Conservation (phyloP, 2,329 filamentous ascomycete genomes). For the Calycina herbarum region DNA sequence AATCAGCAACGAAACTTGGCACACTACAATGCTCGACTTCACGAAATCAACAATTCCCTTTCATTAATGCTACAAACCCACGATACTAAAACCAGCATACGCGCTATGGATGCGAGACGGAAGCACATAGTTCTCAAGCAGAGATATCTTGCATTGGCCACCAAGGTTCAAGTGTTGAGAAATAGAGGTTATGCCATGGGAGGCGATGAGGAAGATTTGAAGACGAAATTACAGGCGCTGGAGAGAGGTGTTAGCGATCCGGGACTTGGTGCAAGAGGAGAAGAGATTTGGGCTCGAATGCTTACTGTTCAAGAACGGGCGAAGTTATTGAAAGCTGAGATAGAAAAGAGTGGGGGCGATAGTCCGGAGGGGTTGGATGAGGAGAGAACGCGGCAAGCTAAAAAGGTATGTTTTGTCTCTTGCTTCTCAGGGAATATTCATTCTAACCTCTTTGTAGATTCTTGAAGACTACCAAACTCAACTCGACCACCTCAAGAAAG, state of each 20-base stretch:
- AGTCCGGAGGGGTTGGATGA: slow-evolving; percentile 62
- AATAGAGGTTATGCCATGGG: slow-evolving; percentile 81
- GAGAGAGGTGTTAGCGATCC: slow-evolving; percentile 74
- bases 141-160: slow-evolving; percentile 72
- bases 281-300: slow-evolving; percentile 83
- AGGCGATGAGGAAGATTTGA: slow-evolving; percentile 75
- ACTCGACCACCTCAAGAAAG: slow-evolving; percentile 71
- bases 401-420: slow-evolving; percentile 58
- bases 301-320: slow-evolving; percentile 73
- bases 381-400: slow-evolving; percentile 69
- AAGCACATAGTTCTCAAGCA: slow-evolving; percentile 72
- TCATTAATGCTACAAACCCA: slow-evolving; percentile 72
- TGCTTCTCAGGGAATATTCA: slow-evolving; percentile 11
- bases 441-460: slow-evolving; percentile 52
- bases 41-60: slow-evolving; percentile 76
- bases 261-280: slow-evolving; percentile 70
- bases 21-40: slow-evolving; percentile 69
- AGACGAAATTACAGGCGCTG: slow-evolving; percentile 67
- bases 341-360: slow-evolving; percentile 63
- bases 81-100: slow-evolving; percentile 73
- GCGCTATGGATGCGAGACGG: slow-evolving; percentile 69
- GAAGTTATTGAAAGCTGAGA: slow-evolving; percentile 69
- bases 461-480: slow-evolving; percentile 81
- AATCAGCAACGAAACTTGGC: slow-evolving; percentile 69
- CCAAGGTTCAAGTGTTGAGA: slow-evolving; percentile 76